These are phyloP conservation scores for Verticillium tricorpus DNA, from an alignment of 2,329 filamentous ascomycete genomes.

Conservation along the genomic window DNA sequence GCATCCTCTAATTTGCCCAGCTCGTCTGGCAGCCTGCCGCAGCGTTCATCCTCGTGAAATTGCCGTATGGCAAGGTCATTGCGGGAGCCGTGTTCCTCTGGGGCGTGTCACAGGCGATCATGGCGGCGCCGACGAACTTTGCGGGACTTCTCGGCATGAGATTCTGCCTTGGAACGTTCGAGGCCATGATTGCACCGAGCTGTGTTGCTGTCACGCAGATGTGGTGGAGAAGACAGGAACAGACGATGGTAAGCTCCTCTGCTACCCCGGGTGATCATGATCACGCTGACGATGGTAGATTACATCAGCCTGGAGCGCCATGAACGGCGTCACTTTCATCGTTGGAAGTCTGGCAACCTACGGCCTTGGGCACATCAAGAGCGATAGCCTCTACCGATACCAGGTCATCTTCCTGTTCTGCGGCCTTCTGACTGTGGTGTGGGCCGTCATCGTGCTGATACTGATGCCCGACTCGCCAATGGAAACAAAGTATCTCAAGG, in stretches of 20 bases:
- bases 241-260: conserved; percentile 46
- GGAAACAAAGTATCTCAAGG: conserved; percentile 52
- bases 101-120: conserved; percentile 35
- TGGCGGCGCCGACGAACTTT: conserved; percentile 15
- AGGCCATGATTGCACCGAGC: conserved; percentile 29
- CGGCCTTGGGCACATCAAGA: conserved; percentile 49
- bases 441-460: conserved; percentile 55
- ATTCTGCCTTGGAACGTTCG: conserved; percentile 17
- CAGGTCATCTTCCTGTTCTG: conserved; percentile 56
- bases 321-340: conserved; percentile 54
- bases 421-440: conserved; percentile 54
- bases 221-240: conserved; percentile 48
- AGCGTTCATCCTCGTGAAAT: conserved; percentile 54
- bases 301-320: conserved; percentile 39
- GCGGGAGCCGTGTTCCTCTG: conserved; percentile 18
- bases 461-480: conserved; percentile 55
- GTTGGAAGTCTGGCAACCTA: conserved; percentile 52
- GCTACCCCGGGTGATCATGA: conserved; percentile 9
- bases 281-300: neutral
- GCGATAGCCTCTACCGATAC: conserved; percentile 27
- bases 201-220: conserved; percentile 42
- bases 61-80: conserved; percentile 18
- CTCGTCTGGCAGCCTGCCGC: conserved; percentile 58
- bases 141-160: conserved; percentile 14
- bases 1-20: conserved; percentile 55